Base-by-base conservation (phyloP, 352 stramenopile genomes). In the Thalassiosira mediterranea region DNA sequence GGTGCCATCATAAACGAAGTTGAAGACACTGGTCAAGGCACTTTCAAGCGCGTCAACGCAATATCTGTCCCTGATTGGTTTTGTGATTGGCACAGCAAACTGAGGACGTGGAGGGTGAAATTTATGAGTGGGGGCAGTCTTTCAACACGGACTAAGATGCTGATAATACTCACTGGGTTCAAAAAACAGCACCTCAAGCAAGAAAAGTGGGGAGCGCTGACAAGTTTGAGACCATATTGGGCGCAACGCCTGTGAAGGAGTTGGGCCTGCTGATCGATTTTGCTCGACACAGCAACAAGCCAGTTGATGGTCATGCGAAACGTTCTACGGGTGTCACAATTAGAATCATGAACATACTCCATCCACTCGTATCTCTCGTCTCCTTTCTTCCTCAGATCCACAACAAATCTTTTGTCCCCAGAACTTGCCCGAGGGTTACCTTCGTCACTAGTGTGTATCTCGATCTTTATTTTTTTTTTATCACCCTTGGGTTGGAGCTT, bases 281-380 rank as follows among this genome's bases (percentile, higher is more conserved):
- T 91, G 10, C 67, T 75, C 21, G 83, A 76, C 48, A 82, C 85
- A 47, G 83, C 86, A 19, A 93, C 89, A 47, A 94, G 78, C 89
- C 89, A 94, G 44, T 92, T 84, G 49, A 93, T 88, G 38, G 86
- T 90, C 19, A 94, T 90, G 49, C 87, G 74, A 60, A 90, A 94
- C 23, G 87, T 88, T 15, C 83, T 75, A 8, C 63, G 47, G 42
- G 89, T 91, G 44, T 90, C 76, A 63, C 90, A 93, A 17, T 79
- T 88, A 44, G 75, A 75, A 56, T 89, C 80, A 40, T 88, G 68
- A 15, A 87, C 70, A 46, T 93, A 61, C 68, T 93, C 83, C 46
- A 91, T 84, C 87, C 87, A 94, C 69, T 93, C 86, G 59, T 92
- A 89, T 15, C 82, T 81, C 21, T 90, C 87, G 46, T 77, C 54